Conservation (phyloP, 2,329 filamentous ascomycete genomes). For the Leptographium lundbergii region DNA sequence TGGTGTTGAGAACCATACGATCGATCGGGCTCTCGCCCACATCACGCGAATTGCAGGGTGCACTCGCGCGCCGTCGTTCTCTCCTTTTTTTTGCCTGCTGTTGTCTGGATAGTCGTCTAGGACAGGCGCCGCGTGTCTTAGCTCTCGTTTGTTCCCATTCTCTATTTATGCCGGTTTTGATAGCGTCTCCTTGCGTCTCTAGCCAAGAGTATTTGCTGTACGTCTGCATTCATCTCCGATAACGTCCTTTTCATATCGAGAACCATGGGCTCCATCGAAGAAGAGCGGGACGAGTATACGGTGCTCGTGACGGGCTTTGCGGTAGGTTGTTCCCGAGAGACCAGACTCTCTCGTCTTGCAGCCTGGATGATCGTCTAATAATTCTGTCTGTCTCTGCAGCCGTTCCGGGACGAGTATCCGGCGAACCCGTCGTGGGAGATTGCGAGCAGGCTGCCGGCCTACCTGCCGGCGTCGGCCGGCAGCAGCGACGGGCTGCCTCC, state of each 20-base stretch:
- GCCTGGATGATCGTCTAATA: neutral
- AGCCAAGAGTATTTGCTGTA: too few relatives aligned
- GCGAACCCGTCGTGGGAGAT: slow-evolving; percentile 77
- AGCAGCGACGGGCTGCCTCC: slow-evolving; percentile 16
- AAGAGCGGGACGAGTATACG: slow-evolving; percentile 35
- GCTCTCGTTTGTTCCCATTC: too few relatives aligned
- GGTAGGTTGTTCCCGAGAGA: slow-evolving; percentile 25
- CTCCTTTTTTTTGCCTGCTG: neutral
- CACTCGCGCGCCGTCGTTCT: neutral
- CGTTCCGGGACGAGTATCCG: slow-evolving; percentile 59
- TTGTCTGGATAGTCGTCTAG: neutral
- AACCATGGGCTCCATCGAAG: slow-evolving; percentile 17
- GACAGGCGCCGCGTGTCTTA: too few relatives aligned
- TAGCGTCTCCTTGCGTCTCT: too few relatives aligned
- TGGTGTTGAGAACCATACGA: neutral
- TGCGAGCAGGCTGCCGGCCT: slow-evolving; percentile 51
- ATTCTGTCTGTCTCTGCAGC: slow-evolving; percentile 30
- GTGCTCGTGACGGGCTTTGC: slow-evolving; percentile 50
- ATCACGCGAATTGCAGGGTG: neutral
- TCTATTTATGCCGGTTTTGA: too few relatives aligned
- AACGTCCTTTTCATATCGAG: neutral
- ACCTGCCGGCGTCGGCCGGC: slow-evolving; percentile 33
- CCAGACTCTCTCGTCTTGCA: neutral
- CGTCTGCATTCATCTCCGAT: neutral
- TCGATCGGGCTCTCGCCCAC: neutral